Conservation (phyloP, 768 basidiomycete genomes). For the Lentinula detonsa region DNA sequence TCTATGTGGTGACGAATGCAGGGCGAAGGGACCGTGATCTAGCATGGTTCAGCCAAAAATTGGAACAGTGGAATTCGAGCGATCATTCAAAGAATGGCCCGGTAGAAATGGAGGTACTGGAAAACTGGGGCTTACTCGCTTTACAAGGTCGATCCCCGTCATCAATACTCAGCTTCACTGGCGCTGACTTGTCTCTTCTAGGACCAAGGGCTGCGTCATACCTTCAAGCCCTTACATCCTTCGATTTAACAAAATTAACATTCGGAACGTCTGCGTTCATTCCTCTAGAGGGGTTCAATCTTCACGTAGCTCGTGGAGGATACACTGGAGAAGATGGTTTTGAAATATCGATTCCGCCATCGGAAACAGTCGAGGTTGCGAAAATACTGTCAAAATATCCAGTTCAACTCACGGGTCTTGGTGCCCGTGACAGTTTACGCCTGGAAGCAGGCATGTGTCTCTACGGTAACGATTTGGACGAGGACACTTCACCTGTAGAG, state of each 20-base stretch:
- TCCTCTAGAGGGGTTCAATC: slow-evolving; percentile 66
- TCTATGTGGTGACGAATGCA: slow-evolving; percentile 96
- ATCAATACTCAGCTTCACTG: neutral
- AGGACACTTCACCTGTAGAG: slow-evolving; percentile 81
- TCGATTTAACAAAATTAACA: slow-evolving; percentile 65
- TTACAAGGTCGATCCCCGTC: slow-evolving; percentile 62
- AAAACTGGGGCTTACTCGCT: slow-evolving; percentile 84
- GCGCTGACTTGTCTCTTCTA: slow-evolving; percentile 18
- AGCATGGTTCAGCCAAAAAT: slow-evolving; percentile 62
- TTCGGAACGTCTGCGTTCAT: slow-evolving; percentile 85
- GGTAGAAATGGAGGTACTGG: slow-evolving; percentile 77
- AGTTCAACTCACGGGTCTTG: slow-evolving; percentile 85
- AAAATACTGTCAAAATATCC: slow-evolving; percentile 54
- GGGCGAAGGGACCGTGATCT: slow-evolving; percentile 80
- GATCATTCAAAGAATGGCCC: slow-evolving; percentile 45
- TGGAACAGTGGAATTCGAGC: slow-evolving; percentile 73
- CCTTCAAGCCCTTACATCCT: slow-evolving; percentile 70
- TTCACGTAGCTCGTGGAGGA: slow-evolving; percentile 89
- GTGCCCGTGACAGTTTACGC: slow-evolving; percentile 89
- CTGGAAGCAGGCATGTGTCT: slow-evolving; percentile 97
- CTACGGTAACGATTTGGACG: slow-evolving; percentile 92
- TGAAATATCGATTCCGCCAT: slow-evolving; percentile 90
- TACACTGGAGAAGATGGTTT: slow-evolving; percentile 99
- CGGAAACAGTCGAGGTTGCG: slow-evolving; percentile 67
- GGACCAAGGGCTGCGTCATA: slow-evolving; percentile 80